phyloP scores from a whole-genome alignment of 1,284 basidiomycete genomes.

The Papiliotrema nemorosa region DNA sequence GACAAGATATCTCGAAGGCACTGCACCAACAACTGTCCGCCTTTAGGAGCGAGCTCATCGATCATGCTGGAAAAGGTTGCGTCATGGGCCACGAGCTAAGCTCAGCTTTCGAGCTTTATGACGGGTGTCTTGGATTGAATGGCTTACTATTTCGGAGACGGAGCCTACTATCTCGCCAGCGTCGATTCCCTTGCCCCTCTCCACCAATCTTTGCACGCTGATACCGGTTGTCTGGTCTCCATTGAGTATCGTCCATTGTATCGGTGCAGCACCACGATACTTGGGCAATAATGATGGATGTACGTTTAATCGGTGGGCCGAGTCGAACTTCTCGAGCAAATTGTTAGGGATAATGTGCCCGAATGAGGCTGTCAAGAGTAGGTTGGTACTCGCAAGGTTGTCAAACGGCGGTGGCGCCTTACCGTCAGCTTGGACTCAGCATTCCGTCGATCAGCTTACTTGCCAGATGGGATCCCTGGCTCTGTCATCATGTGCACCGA shows the following conservation, averaged over 20 bases:
- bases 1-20: slow-evolving; percentile 63
- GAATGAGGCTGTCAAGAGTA: slow-evolving; percentile 88
- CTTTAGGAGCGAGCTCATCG: slow-evolving; percentile 60
- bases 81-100: slow-evolving; percentile 40
- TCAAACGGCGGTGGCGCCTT: slow-evolving; percentile 46
- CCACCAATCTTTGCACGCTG: slow-evolving; percentile 55
- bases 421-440: background rate
- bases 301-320: slow-evolving; percentile 71
- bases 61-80: slow-evolving; percentile 60
- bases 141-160: slow-evolving; percentile 38
- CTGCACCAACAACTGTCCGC: slow-evolving; percentile 67
- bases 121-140: background rate
- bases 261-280: slow-evolving; percentile 89
- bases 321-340: slow-evolving; percentile 65
- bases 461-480: no score
- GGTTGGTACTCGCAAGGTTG: slow-evolving; percentile 51
- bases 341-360: slow-evolving; percentile 74
- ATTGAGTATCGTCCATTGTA: slow-evolving; percentile 76
- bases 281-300: slow-evolving; percentile 85
- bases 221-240: slow-evolving; percentile 64
- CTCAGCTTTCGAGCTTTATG: background rate
- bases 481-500: no score
- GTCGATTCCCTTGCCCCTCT: slow-evolving; percentile 45
- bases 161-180: slow-evolving; percentile 48
- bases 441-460: background rate